Conservation (phyloP, 768 basidiomycete genomes). For the Termitomyces sp. region DNA sequence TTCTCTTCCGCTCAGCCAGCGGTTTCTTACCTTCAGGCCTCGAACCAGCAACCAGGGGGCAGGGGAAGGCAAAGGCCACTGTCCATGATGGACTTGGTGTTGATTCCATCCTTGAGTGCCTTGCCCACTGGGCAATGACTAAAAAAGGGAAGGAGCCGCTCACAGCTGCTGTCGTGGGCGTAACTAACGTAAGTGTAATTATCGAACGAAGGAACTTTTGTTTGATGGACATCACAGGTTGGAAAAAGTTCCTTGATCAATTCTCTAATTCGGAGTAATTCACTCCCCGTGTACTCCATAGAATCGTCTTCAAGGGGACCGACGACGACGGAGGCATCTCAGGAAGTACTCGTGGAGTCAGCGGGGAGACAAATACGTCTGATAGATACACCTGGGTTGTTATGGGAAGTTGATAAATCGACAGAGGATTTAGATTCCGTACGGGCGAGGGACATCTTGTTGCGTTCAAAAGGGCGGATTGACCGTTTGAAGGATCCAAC, state of each 20-base stretch:
- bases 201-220: background rate
- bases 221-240: conserved; percentile 32
- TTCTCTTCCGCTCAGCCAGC: conserved; percentile 70
- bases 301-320: conserved; percentile 48
- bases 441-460: conserved; percentile 67
- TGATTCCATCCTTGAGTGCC: conserved; percentile 41
- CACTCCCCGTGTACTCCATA: conserved; percentile 55
- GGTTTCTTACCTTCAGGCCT: conserved; percentile 48
- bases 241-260: conserved; percentile 88
- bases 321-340: conserved; percentile 67
- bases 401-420: conserved; percentile 39
- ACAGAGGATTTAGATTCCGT: conserved; percentile 30
- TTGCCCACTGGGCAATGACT: conserved; percentile 41
- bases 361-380: conserved; percentile 51
- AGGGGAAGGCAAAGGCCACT: conserved; percentile 38
- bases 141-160: conserved; percentile 47
- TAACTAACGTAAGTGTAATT: conserved; percentile 59
- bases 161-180: conserved; percentile 75
- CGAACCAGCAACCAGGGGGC: conserved; percentile 19
- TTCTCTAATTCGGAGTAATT: conserved; percentile 51
- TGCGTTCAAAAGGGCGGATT: conserved; percentile 74
- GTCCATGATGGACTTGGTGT: conserved; percentile 58
- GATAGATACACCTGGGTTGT: conserved; percentile 87
- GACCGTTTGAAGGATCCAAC: conserved; percentile 81
- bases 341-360: conserved; percentile 49